Conservation (phyloP, 495 filamentous ascomycete genomes). For the Staphylotrichum longicolle region DNA sequence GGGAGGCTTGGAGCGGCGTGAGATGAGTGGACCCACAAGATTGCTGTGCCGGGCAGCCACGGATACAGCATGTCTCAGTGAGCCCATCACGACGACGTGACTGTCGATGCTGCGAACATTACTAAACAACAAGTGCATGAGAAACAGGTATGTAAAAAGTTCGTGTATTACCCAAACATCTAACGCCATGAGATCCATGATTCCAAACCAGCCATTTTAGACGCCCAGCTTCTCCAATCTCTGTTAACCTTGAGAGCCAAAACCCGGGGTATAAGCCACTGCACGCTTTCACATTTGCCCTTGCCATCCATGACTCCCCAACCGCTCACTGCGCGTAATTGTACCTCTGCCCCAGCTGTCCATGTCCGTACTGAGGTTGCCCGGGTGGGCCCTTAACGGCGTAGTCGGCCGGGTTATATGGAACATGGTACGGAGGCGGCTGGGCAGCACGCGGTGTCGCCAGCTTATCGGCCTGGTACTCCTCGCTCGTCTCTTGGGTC, state of each 20-base stretch:
- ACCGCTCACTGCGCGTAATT: conserved; percentile 20
- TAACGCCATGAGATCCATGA: too few relatives aligned
- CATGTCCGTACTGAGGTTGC: conserved; percentile 20
- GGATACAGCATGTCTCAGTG: too few relatives aligned
- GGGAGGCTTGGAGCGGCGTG: too few relatives aligned
- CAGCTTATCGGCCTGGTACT: conserved; percentile 35
- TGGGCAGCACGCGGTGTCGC: conserved; percentile 26
- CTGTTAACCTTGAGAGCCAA: background rate
- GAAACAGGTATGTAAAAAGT: too few relatives aligned
- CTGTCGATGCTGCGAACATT: too few relatives aligned
- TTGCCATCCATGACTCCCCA: background rate
- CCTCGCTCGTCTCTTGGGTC: conserved; percentile 43
- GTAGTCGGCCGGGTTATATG: conserved; percentile 48
- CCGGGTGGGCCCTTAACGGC: conserved; percentile 30
- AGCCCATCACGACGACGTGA: too few relatives aligned
- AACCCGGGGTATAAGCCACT: conserved; percentile 24
- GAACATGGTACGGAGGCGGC: conserved; percentile 27
- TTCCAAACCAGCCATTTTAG: too few relatives aligned
- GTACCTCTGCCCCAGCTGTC: conserved; percentile 18
- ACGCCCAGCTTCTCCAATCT: conserved; percentile 4
- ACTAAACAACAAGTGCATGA: too few relatives aligned
- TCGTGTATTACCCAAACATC: too few relatives aligned
- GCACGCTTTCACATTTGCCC: background rate
- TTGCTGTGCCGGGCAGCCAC: too few relatives aligned
- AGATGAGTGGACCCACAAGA: too few relatives aligned